These are phyloP conservation scores for Decorospora gaudefroyi DNA, from an alignment of 2,329 filamentous ascomycete species.

Conservation along the genomic window DNA sequence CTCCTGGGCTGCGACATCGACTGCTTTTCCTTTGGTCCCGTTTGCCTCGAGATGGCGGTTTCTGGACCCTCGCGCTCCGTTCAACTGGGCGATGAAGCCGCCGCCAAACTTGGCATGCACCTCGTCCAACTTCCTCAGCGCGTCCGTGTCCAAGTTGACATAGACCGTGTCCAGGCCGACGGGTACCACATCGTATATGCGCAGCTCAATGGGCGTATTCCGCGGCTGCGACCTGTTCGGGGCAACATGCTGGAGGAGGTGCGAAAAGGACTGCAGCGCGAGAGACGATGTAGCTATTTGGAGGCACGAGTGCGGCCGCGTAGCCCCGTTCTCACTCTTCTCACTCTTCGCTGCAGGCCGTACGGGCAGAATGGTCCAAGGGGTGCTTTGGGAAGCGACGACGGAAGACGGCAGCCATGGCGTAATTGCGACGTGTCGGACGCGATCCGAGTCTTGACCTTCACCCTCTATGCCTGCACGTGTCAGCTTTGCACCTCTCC, in stretches of 20 bases:
- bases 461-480: conserved; percentile 14
- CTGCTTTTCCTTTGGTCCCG: conserved; percentile 35
- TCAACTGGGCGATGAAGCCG: conserved; percentile 53
- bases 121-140: conserved; percentile 78
- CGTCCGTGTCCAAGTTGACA: conserved; percentile 80
- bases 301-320: conserved; percentile 71
- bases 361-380: conserved; percentile 86
- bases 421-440: conserved; percentile 70
- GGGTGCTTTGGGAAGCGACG: conserved; percentile 61
- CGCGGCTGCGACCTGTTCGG: conserved; percentile 75
- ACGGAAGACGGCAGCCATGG: conserved; percentile 67
- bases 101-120: conserved; percentile 81
- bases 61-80: conserved; percentile 41
- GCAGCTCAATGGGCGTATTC: conserved; percentile 79
- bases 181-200: conserved; percentile 78
- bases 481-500: conserved; percentile 3
- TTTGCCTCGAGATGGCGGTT: conserved; percentile 45
- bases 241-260: conserved; percentile 71
- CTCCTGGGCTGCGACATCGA: conserved; percentile 39
- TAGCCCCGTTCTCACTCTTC: conserved; percentile 41
- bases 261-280: conserved; percentile 78
- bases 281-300: conserved; percentile 74
- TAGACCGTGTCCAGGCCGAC: conserved; percentile 83
- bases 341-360: conserved; percentile 48
- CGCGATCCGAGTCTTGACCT: conserved; percentile 12